Percentiles rank a stretch among this genome's conserved stretches.
Evolutionary conservation across 2,329 filamentous ascomycete genomes (phyloP).

Genomic region (Meredithiella fracta): DNA sequence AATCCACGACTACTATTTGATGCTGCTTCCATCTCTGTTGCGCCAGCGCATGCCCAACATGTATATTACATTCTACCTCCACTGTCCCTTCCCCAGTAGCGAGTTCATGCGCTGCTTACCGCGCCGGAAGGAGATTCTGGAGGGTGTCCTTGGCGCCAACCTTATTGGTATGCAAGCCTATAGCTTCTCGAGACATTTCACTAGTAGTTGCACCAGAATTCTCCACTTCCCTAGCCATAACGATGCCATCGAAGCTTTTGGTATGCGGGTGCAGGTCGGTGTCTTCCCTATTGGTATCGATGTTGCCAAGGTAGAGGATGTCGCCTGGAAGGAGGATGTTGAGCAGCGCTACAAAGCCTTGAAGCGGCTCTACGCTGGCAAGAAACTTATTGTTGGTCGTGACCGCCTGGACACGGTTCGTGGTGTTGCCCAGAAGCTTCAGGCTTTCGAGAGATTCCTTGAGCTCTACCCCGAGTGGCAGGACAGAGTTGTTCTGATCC

Average conservation of each 20-base stretch:
- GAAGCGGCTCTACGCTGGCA: slow-evolving; percentile 63
- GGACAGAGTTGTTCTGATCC: slow-evolving; percentile 81
- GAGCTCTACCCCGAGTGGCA: slow-evolving; percentile 83
- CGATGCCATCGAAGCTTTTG: slow-evolving; percentile 75
- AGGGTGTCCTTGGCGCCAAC: slow-evolving; percentile 79
- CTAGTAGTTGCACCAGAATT: slow-evolving; percentile 82
- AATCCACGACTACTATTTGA: slow-evolving; percentile 86
- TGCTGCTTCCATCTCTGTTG: slow-evolving; percentile 76
- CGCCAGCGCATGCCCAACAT: slow-evolving; percentile 74
- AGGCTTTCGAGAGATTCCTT: slow-evolving; percentile 85
- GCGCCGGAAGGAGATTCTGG: slow-evolving; percentile 74
- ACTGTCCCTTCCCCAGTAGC: slow-evolving; percentile 88
- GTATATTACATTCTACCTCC: slow-evolving; percentile 88
- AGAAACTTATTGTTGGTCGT: slow-evolving; percentile 87
- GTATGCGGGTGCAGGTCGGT: slow-evolving; percentile 74
- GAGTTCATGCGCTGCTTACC: slow-evolving; percentile 85
- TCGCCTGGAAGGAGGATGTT: slow-evolving; percentile 54
- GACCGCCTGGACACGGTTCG: slow-evolving; percentile 87
- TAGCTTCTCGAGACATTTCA: slow-evolving; percentile 87
- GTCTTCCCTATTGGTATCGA: slow-evolving; percentile 94
- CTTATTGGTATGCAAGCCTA: slow-evolving; percentile 92
- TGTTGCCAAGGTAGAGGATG: slow-evolving; percentile 56
- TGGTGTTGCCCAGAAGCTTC: slow-evolving; percentile 87
- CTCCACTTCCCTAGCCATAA: slow-evolving; percentile 79
- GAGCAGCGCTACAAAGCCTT: slow-evolving; percentile 59